These are phyloP conservation scores for Cercospora berteroae DNA, from an alignment of 2,329 filamentous ascomycete genomes.

Conservation along the genomic window DNA sequence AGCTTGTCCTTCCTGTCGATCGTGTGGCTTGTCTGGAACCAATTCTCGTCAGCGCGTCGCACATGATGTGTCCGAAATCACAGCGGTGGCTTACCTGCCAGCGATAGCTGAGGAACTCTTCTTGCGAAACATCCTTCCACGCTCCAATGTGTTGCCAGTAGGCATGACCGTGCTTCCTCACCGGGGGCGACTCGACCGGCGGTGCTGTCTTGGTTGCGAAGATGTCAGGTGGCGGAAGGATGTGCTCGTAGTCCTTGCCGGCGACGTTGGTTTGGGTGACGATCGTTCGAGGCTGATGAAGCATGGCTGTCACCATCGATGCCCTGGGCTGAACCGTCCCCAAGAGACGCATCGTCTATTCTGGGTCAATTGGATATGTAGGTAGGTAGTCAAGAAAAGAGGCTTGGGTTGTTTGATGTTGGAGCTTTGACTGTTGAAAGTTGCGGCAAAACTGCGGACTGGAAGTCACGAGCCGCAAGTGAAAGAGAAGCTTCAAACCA, in stretches of 20 bases:
- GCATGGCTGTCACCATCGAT: neutral
- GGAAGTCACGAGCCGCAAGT: neutral
- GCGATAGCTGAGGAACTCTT: conserved; percentile 54
- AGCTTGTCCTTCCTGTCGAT: conserved; percentile 52
- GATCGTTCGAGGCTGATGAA: conserved; percentile 6
- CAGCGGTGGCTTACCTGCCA: conserved; percentile 52
- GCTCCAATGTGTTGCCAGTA: conserved; percentile 26
- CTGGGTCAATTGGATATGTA: neutral
- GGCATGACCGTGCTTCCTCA: neutral
- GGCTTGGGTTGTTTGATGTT: neutral
- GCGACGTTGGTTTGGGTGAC: conserved; percentile 12
- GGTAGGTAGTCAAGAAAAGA: neutral
- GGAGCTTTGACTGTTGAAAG: neutral
- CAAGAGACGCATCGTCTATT: neutral
- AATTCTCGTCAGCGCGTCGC: conserved; percentile 3
- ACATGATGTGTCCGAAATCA: conserved; percentile 14
- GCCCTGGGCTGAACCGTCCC: neutral
- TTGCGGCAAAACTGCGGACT: neutral
- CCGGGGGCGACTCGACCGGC: neutral
- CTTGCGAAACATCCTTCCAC: conserved; percentile 50
- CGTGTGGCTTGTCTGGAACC: conserved; percentile 48
- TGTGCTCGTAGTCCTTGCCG: conserved; percentile 9
- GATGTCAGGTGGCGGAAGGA: conserved; percentile 12
- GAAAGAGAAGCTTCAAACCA: conserved; percentile 2
- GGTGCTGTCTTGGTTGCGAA: neutral